Evolutionary conservation across 768 basidiomycete genomes (phyloP).

Genomic region (Lanmaoa pseudosensibilis): DNA sequence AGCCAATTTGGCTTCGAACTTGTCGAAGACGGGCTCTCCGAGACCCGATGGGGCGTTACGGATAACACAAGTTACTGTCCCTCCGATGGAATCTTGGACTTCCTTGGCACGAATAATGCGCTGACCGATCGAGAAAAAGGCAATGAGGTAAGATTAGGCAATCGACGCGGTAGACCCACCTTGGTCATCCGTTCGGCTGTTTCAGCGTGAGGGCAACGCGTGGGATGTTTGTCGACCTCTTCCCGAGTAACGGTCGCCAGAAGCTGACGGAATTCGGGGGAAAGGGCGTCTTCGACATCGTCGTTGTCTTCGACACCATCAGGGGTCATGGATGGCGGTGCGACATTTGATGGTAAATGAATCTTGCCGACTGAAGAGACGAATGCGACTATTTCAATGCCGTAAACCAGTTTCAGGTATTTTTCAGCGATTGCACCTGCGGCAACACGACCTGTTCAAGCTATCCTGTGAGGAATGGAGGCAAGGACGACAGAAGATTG

Average conservation of each 20-base stretch:
- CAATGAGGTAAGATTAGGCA: conserved; percentile 37
- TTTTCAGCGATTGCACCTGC: conserved; percentile 98
- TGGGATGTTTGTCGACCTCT: conserved; percentile 83
- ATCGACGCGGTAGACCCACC: conserved; percentile 41
- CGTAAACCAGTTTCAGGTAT: conserved; percentile 83
- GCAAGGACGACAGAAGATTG: conserved; percentile 1
- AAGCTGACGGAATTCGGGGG: conserved; percentile 79
- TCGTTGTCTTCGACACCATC: conserved; percentile 58
- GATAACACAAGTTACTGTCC: conserved; percentile 96
- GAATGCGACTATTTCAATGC: conserved; percentile 95
- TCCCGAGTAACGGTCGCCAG: conserved; percentile 79
- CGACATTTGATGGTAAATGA: conserved; percentile 60
- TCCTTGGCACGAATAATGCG: conserved; percentile 94
- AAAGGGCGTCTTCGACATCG: conserved; percentile 69
- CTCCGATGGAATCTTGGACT: conserved; percentile 90
- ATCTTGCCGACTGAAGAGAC: conserved; percentile 96
- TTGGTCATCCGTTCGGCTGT: conserved; percentile 90
- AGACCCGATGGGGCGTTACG: conserved; percentile 87
- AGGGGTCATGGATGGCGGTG: conserved; percentile 40
- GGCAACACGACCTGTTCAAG: conserved; percentile 78
- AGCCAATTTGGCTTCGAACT: conserved; percentile 91
- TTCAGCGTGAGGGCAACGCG: conserved; percentile 87
- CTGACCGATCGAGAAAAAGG: conserved; percentile 40
- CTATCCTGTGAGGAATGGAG: conserved; percentile 2
- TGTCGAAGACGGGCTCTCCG: conserved; percentile 98